Evolutionary conservation across 2,329 filamentous ascomycete genomes (phyloP).

Genomic region (Penicillium sp.): DNA sequence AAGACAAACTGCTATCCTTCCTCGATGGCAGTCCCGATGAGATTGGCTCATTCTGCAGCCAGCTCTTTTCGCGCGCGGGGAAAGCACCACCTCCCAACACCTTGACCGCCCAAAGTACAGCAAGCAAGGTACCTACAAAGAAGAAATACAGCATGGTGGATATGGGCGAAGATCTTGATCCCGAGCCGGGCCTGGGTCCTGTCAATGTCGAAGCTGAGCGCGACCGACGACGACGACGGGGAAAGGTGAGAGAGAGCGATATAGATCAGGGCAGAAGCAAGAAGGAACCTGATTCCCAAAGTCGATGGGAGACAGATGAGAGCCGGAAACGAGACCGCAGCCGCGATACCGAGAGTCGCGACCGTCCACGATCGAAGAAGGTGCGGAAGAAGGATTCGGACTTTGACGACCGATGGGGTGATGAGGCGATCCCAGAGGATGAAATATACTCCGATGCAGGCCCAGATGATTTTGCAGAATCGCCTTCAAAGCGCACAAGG

Average conservation of each 20-base stretch:
- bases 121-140: constrained; percentile 35
- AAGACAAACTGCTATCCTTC: constrained; percentile 54
- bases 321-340: constrained; percentile 41
- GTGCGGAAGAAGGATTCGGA: constrained; percentile 50
- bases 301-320: constrained; percentile 35
- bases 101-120: constrained; percentile 11
- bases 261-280: constrained; percentile 23
- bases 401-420: constrained; percentile 78
- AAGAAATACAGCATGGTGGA: constrained; percentile 57
- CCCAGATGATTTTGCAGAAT: constrained; percentile 64
- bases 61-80: constrained; percentile 42
- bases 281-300: constrained; percentile 18
- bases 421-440: constrained; percentile 60
- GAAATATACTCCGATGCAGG: constrained; percentile 44
- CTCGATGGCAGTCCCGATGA: constrained; percentile 52
- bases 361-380: constrained; percentile 51
- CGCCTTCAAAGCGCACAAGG: constrained; percentile 70
- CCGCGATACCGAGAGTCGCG: constrained; percentile 36
- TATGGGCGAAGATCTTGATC: constrained; percentile 51
- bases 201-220: constrained; percentile 39
- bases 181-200: constrained; percentile 32
- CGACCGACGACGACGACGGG: constrained; percentile 29
- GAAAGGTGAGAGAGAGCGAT: constrained; percentile 22
- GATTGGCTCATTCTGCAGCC: constrained; percentile 48
- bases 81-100: constrained; percentile 19